Evolutionary conservation across 176 grass and related monocot species (phyloP).

Genomic region (Puccinellia tenuiflora): DNA sequence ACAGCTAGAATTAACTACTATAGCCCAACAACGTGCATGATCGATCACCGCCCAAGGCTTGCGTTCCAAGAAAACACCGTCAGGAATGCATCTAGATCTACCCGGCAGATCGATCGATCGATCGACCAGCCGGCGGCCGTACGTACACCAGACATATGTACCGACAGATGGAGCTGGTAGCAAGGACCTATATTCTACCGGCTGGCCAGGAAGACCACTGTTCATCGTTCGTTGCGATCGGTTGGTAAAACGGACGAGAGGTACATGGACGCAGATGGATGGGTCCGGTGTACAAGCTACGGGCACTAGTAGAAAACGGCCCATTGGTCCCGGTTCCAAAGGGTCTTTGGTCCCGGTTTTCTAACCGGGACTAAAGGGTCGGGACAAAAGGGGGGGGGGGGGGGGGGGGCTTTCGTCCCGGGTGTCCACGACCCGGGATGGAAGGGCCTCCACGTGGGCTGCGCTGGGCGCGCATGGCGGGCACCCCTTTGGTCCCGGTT

Average conservation of each 20-base stretch:
- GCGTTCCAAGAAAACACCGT: conserved; percentile 29
- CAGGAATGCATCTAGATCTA: background rate
- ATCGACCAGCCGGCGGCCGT: background rate
- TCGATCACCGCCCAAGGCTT: background rate
- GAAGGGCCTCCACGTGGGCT: too few species aligned
- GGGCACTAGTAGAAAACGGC: too few species aligned
- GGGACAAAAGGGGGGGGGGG: too few species aligned
- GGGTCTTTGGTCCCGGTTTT: too few species aligned
- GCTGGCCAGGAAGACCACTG: background rate
- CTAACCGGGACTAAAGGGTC: too few species aligned
- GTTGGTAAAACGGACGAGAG: conserved; percentile 13
- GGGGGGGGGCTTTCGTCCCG: too few species aligned
- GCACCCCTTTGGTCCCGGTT: too few species aligned
- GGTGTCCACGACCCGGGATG: too few species aligned
- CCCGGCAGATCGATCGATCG: background rate
- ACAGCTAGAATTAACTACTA: background rate
- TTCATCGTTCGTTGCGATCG: background rate
- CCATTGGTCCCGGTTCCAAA: too few species aligned
- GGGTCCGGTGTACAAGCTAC: background rate
- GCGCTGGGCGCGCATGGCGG: too few species aligned
- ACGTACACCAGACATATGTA: background rate
- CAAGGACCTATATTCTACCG: background rate
- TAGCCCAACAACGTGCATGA: background rate
- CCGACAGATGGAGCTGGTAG: background rate
- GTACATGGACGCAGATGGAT: background rate